Percentiles rank a stretch among this genome's conserved stretches.
phyloP scores from a whole-genome alignment of 495 filamentous ascomycete species.

The Hypoxylon subgilvum region DNA sequence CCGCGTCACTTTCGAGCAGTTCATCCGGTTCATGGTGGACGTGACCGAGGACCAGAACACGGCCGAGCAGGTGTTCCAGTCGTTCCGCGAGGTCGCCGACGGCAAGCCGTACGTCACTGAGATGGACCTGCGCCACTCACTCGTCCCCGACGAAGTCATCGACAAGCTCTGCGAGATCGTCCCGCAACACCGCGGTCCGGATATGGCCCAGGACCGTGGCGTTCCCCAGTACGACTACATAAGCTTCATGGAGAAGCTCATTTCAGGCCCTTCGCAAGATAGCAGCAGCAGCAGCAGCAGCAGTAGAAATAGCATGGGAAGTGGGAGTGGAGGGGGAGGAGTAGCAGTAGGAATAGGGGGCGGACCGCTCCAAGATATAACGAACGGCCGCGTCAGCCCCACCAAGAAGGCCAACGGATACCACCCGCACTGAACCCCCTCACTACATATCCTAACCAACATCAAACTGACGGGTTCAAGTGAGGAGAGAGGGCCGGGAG shows the following conservation, averaged over 20 bases:
- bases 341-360: constrained; percentile 14
- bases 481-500: neutral
- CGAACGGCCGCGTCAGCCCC: constrained; percentile 43
- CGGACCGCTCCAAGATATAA: constrained; percentile 36
- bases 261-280: constrained; percentile 31
- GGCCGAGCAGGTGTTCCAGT: constrained; percentile 96
- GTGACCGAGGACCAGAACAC: constrained; percentile 98
- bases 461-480: no score
- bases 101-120: constrained; percentile 99
- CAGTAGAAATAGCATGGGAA: no score
- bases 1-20: constrained; percentile 94
- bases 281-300: neutral
- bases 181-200: constrained; percentile 78
- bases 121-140: constrained; percentile 89
- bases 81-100: constrained; percentile 94
- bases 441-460: neutral
- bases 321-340: no score
- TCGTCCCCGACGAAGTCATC: constrained; percentile 94
- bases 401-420: constrained; percentile 43
- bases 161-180: constrained; percentile 88
- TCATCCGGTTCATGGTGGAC: constrained; percentile 98
- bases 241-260: constrained; percentile 86
- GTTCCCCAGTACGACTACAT: constrained; percentile 88
- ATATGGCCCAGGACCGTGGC: constrained; percentile 77
- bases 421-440: constrained; percentile 10